A percentile compares a stretch with the other conserved stretches of the same genome.
Evolutionary conservation across 306 rosid species (phyloP).

Genomic region (Corylus heterophylla): DNA sequence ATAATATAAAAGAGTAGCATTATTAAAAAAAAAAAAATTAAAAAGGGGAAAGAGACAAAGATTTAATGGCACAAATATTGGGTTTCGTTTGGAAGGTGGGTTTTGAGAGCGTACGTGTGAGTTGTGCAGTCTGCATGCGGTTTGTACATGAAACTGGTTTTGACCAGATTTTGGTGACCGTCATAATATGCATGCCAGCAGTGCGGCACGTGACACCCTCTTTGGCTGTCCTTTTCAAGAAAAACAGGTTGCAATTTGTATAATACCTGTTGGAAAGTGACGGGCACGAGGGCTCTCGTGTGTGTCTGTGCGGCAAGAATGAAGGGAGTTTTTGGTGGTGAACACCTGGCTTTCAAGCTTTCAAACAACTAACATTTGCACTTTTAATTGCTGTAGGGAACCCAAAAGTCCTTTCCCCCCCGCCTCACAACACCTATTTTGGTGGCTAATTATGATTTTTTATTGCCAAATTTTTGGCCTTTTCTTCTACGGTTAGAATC

Average conservation of each 20-base stretch:
- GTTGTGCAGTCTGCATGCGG: constrained; percentile 34
- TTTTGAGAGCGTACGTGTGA: constrained; percentile 19
- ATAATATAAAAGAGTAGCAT: too few species aligned
- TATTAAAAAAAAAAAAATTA: too few species aligned
- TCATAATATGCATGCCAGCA: constrained; percentile 14
- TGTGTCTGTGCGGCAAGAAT: neutral
- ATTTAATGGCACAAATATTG: neutral
- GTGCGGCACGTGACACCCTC: constrained; percentile 42
- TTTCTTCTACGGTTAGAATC: too few species aligned
- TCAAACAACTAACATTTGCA: neutral
- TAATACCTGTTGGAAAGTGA: constrained; percentile 27
- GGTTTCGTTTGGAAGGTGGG: neutral
- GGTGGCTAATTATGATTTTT: too few species aligned
- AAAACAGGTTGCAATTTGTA: neutral
- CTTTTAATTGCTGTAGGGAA: neutral
- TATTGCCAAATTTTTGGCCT: too few species aligned
- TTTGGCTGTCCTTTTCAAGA: neutral
- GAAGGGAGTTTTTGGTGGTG: neutral
- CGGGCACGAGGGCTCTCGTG: constrained; percentile 39
- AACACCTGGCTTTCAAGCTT: neutral
- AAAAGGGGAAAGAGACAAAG: too few species aligned
- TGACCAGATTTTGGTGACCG: constrained; percentile 30
- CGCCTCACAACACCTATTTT: too few species aligned
- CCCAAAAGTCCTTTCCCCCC: neutral
- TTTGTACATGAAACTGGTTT: neutral